Conservation (phyloP, 148 eudicot genomes). For the Heliosperma pusillum region DNA sequence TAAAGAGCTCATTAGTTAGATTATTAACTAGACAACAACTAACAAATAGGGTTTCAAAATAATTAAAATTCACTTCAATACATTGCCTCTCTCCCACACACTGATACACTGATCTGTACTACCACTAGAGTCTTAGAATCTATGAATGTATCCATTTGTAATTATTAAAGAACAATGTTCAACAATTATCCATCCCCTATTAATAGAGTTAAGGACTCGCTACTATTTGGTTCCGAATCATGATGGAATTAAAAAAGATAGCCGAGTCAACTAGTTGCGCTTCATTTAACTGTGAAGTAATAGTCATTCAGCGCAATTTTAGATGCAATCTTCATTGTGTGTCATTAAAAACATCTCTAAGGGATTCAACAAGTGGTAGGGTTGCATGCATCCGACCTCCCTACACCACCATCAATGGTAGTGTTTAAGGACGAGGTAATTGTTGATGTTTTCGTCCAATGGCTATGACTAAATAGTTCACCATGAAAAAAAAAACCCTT, state of each 20-base stretch:
- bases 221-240: background rate
- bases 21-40: background rate
- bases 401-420: background rate
- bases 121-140: background rate
- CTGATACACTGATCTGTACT: no score
- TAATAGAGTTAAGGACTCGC: background rate
- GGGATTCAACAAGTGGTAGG: background rate
- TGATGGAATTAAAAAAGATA: background rate
- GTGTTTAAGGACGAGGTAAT: background rate
- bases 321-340: background rate
- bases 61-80: no score
- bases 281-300: background rate
- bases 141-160: background rate
- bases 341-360: background rate
- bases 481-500: background rate
- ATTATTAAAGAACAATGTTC: background rate
- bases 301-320: background rate
- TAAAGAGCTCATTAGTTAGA: background rate
- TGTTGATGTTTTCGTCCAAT: background rate
- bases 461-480: background rate
- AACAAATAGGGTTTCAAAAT: no score
- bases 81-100: no score
- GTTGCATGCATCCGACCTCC: no score
- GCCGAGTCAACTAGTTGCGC: background rate
- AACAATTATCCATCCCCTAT: background rate